These are phyloP conservation scores for Lunularia cruciata DNA, from an alignment of 225 moss, liverwort and hornwort species.

Conservation along the genomic window DNA sequence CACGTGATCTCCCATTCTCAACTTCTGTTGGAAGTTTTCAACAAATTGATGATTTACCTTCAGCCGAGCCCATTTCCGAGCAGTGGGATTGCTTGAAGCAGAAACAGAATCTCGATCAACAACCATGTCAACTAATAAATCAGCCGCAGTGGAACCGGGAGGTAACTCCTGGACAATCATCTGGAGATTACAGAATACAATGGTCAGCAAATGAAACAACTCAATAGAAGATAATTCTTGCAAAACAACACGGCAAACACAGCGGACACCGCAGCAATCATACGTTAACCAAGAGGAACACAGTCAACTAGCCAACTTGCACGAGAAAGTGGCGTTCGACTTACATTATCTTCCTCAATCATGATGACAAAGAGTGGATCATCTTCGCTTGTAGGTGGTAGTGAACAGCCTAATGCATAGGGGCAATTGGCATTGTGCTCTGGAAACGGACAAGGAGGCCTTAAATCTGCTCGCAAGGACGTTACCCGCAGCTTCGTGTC, in stretches of 20 bases:
- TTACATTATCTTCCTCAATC: constrained; percentile 81
- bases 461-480: constrained; percentile 58
- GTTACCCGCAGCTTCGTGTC: constrained; percentile 83
- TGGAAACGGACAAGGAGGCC: constrained; percentile 86
- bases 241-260: background rate
- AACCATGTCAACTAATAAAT: constrained; percentile 42
- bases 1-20: constrained; percentile 91
- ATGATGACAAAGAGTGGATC: constrained; percentile 85
- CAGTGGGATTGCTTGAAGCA: constrained; percentile 31
- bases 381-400: constrained; percentile 50
- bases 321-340: background rate
- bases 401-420: constrained; percentile 52
- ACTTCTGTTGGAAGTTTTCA: constrained; percentile 74
- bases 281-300: too few relatives aligned
- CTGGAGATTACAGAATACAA: constrained; percentile 38
- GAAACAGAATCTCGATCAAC: constrained; percentile 43
- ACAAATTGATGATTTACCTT: constrained; percentile 93
- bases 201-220: background rate
- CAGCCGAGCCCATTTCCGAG: constrained; percentile 42
- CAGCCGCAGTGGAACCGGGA: constrained; percentile 65
- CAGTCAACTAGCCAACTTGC: too few relatives aligned
- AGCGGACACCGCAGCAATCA: background rate
- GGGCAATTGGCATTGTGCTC: constrained; percentile 68
- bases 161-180: constrained; percentile 80
- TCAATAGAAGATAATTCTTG: too few relatives aligned